Conservation (phyloP, 345 rosid genomes). For the Dimocarpus longan region DNA sequence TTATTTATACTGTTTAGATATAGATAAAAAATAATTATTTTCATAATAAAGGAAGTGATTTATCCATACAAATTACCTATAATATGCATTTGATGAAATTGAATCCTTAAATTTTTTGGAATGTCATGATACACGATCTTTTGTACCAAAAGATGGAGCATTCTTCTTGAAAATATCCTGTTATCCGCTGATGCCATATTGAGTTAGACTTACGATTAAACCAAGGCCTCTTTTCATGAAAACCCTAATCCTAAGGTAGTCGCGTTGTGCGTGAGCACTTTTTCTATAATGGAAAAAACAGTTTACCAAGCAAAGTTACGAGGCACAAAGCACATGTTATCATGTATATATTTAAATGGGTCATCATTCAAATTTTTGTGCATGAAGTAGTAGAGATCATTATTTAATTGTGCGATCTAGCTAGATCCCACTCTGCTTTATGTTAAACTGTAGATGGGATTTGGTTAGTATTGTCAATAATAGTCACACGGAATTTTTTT, state of each 20-base stretch:
- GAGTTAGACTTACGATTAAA: constrained; percentile 7
- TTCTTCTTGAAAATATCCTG: not conserved
- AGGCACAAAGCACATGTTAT: not conserved
- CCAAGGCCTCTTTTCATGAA: not conserved
- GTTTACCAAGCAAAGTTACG: not conserved
- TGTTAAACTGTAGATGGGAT: no score
- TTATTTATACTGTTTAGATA: no score
- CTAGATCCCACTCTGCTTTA: no score
- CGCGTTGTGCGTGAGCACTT: not conserved
- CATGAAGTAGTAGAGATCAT: not conserved
- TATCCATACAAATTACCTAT: no score
- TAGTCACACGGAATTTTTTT: no score
- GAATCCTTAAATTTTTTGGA: no score
- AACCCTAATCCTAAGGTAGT: not conserved
- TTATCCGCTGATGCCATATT: not conserved
- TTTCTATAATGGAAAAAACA: not conserved
- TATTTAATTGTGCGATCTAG: not conserved
- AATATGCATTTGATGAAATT: no score
- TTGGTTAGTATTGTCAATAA: no score
- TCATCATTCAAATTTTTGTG: not conserved
- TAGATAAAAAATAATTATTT: no score
- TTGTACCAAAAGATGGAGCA: no score
- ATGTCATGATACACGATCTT: no score
- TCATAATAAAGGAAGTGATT: no score
- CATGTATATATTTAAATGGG: not conserved